Evolutionary conservation across 78 protist species (phyloP), one percentile per base, ranked within the genome.

Genomic region (Chrysochromulina parva): DNA sequence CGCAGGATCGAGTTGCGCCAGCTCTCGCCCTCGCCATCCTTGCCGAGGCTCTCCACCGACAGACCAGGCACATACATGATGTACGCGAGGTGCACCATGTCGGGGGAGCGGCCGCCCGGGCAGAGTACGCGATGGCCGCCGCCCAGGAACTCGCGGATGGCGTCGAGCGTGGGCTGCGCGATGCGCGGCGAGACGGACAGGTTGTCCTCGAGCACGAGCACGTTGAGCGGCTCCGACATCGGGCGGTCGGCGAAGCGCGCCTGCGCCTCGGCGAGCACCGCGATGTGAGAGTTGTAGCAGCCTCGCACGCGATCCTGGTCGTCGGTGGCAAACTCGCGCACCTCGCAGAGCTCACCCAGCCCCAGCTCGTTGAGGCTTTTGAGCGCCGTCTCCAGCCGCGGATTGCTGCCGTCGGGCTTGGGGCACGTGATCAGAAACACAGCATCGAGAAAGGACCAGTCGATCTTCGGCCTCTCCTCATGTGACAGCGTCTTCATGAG

Each of bases 151-250:
- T 7, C 6, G 50, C 10, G 20, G 11, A 73, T 55, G 9, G 55
- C 82, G 16, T 10, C 54, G 20, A 73, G 54, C 54, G 54, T 48
- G n/a, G 28, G 50, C 48, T 7, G 28, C 38, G 78, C 22, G 50
- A 69, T 11, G 52, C 78, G 78, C 14, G 78, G 78, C 50, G 78
- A 69, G 55, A 73, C 22, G 54, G 4, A 10, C 13, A 73, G 6
- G 82, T 73, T 73, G 82, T 73, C 82, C 54, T 73, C 82, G 54
- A 73, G 53, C 54, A 73, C 82, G 55, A 73, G 82, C 22, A 73
- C 55, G 55, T 38, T 48, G 55, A 52, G 48, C 62, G 62, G 62
- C 62, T 58, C 62, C 13, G 24, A 7, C n/a, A 0, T 55, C 55
- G 3, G 17, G 48, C 16, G 5, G 22, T 11, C 28, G 24, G 3